Conservation (phyloP, 1,284 basidiomycete genomes). For the Psilocybe mexicana region DNA sequence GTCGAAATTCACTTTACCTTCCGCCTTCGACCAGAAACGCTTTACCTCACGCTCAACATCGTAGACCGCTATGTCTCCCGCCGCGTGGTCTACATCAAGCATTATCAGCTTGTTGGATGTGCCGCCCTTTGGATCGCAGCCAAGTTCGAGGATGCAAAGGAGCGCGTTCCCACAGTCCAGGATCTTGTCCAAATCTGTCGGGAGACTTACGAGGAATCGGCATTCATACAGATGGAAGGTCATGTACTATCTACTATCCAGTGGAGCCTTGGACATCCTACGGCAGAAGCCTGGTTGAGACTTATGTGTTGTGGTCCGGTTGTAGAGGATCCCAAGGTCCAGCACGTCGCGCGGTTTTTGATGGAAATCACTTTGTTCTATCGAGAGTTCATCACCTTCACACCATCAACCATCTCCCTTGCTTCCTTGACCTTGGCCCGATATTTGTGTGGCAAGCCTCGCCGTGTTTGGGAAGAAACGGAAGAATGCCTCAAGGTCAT, state of each 20-base stretch:
- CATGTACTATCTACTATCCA: conserved; percentile 96
- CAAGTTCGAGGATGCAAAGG: conserved; percentile 99
- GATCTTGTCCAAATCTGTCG: conserved; percentile 95
- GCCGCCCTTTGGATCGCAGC: conserved; percentile 98
- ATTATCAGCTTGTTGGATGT: conserved; percentile 99
- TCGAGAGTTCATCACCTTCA: conserved; percentile 88
- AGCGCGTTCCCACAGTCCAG: conserved; percentile 93
- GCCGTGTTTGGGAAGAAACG: conserved; percentile 79
- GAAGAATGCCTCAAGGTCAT: conserved; percentile 78
- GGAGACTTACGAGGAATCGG: conserved; percentile 93
- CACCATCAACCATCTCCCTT: conserved; percentile 84
- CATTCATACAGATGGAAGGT: conserved; percentile 97
- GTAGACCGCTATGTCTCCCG: conserved; percentile 99
- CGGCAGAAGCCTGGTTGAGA: conserved; percentile 96
- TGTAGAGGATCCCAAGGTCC: conserved; percentile 85
- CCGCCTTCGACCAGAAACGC: conserved; percentile 94
- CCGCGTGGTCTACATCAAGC: conserved; percentile 97
- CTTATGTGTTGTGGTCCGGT: conserved; percentile 70
- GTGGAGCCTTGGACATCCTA: conserved; percentile 97
- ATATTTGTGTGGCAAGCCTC: conserved; percentile 78
- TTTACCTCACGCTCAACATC: conserved; percentile 98
- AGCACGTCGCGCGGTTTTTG: conserved; percentile 94
- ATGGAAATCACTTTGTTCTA: conserved; percentile 99
- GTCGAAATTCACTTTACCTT: conserved; percentile 98
- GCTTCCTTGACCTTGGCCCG: conserved; percentile 90